These are phyloP conservation scores for Boletus insuetus DNA, from an alignment of 768 basidiomycete genomes.

Conservation along the genomic window DNA sequence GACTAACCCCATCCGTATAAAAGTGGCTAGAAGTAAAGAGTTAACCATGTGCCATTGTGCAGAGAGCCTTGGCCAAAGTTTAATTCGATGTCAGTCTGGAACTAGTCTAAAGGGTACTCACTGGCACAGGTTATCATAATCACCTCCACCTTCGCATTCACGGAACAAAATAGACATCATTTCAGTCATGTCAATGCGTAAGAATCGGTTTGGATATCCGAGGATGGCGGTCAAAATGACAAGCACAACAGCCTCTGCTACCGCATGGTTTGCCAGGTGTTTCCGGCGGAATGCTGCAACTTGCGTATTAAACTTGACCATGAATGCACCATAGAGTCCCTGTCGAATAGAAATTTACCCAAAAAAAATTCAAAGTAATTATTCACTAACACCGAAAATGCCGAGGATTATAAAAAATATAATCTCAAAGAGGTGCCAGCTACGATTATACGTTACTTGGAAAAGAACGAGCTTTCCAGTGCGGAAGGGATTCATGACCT, in stretches of 20 bases:
- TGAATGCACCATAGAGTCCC: slow-evolving; percentile 97
- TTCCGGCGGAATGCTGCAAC: slow-evolving; percentile 93
- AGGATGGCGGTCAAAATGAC: slow-evolving; percentile 88
- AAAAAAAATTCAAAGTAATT: not conserved
- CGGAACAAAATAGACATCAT: slow-evolving; percentile 92
- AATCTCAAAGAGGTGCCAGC: slow-evolving; percentile 99
- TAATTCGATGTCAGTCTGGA: not conserved
- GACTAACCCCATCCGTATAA: slow-evolving; percentile 83
- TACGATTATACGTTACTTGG: slow-evolving; percentile 94
- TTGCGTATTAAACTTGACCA: slow-evolving; percentile 96
- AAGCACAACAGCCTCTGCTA: slow-evolving; percentile 85
- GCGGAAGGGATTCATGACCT: slow-evolving; percentile 98
- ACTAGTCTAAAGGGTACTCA: slow-evolving; percentile 45
- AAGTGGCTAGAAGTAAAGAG: slow-evolving; percentile 86
- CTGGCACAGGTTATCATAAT: slow-evolving; percentile 95
- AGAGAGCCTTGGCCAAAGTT: slow-evolving; percentile 54
- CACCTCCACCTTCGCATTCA: slow-evolving; percentile 92
- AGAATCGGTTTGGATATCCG: slow-evolving; percentile 91
- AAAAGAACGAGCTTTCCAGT: slow-evolving; percentile 98
- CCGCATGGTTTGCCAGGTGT: slow-evolving; percentile 76
- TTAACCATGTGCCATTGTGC: slow-evolving; percentile 95
- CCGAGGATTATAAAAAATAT: slow-evolving; percentile 95
- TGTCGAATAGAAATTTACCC: slow-evolving; percentile 31
- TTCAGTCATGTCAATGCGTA: slow-evolving; percentile 97
- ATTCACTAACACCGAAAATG: slow-evolving; percentile 78